phyloP scores from a whole-genome alignment of 495 filamentous ascomycete species.

The Bombardia bombarda region DNA sequence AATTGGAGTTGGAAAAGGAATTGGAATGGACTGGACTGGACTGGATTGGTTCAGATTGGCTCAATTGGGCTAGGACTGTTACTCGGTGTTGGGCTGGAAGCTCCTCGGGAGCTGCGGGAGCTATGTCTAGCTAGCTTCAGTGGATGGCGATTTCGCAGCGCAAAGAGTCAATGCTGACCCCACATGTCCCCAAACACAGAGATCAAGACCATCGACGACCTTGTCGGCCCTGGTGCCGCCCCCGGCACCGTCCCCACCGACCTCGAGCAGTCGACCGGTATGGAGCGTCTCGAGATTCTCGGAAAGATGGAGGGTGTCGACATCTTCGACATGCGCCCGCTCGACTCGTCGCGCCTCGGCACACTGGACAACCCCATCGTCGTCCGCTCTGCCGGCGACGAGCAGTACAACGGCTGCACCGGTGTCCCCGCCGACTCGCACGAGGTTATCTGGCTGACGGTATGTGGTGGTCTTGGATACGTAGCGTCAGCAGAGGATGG shows the following conservation, averaged over 20 bases:
- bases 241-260: slow-evolving; percentile 86
- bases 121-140: no score
- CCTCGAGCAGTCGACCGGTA: slow-evolving; percentile 86
- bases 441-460: slow-evolving; percentile 78
- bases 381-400: slow-evolving; percentile 82
- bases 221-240: slow-evolving; percentile 71
- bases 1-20: background rate
- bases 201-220: slow-evolving; percentile 71
- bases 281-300: slow-evolving; percentile 96
- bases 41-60: no score
- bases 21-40: background rate
- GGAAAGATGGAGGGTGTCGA: slow-evolving; percentile 99
- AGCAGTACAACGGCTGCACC: slow-evolving; percentile 96
- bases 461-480: slow-evolving; percentile 36
- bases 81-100: no score
- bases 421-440: slow-evolving; percentile 90
- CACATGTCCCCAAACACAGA: slow-evolving; percentile 52
- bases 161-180: no score
- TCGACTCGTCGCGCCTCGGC: slow-evolving; percentile 70
- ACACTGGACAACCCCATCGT: slow-evolving; percentile 85
- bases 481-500: background rate
- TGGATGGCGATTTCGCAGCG: no score
- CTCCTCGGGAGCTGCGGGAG: no score
- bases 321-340: slow-evolving; percentile 95
- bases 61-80: no score